These are phyloP conservation scores for Gonapodya sp. DNA, from an alignment of 192 early-diverging fungal genomes.

Conservation along the genomic window DNA sequence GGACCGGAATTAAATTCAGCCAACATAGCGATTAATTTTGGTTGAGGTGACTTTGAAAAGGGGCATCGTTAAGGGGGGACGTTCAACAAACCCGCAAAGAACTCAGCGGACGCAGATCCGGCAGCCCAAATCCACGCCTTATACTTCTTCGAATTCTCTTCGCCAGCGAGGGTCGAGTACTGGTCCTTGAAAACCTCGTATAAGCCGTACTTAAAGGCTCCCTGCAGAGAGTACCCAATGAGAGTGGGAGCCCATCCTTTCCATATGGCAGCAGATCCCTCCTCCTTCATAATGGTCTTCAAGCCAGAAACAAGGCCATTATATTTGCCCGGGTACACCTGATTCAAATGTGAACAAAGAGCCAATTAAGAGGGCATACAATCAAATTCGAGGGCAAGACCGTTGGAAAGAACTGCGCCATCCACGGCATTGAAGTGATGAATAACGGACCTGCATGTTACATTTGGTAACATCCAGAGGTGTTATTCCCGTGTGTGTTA, in stretches of 20 bases:
- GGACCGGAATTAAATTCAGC: too few species aligned
- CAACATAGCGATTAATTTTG: too few species aligned
- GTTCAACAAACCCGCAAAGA: conserved; percentile 39
- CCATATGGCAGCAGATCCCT: conserved; percentile 64
- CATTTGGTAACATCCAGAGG: conserved; percentile 48
- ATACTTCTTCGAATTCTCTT: conserved; percentile 64
- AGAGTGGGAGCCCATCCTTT: conserved; percentile 71
- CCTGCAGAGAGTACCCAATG: conserved; percentile 79
- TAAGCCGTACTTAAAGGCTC: conserved; percentile 80
- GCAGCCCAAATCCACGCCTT: conserved; percentile 59
- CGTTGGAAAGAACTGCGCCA: neutral
- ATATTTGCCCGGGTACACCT: conserved; percentile 26
- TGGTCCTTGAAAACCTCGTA: conserved; percentile 84
- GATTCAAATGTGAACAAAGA: neutral
- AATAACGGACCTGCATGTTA: conserved; percentile 34
- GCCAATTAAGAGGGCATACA: neutral
- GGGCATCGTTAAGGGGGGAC: too few species aligned
- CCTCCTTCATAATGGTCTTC: conserved; percentile 37
- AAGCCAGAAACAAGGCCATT: conserved; percentile 32
- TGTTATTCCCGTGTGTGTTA: conserved; percentile 54
- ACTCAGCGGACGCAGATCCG: conserved; percentile 69
- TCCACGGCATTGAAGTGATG: neutral
- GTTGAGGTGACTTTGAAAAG: too few species aligned
- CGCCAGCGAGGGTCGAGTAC: conserved; percentile 50
- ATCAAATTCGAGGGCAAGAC: neutral